Evolutionary conservation across 768 basidiomycete genomes (phyloP).

Genomic region (Guyanaporus albipodus): DNA sequence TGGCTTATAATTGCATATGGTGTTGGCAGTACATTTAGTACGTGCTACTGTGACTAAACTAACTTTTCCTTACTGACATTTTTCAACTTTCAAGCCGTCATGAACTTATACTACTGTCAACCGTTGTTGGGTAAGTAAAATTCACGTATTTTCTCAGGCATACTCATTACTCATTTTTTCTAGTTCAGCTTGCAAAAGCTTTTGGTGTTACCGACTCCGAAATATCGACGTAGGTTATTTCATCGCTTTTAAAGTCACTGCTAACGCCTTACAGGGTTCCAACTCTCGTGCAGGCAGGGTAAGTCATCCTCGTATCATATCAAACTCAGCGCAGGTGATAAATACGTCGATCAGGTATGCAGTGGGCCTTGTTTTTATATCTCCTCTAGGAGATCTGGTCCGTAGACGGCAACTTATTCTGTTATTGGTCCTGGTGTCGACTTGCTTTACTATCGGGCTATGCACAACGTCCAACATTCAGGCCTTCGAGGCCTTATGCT

Average conservation of each 20-base stretch:
- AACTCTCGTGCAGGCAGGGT: slow-evolving; percentile 65
- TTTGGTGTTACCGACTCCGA: slow-evolving; percentile 33
- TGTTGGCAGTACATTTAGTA: no score
- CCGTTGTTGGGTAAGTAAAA: slow-evolving; percentile 60
- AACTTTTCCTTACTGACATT: no score
- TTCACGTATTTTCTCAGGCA: no score
- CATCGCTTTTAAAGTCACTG: not conserved
- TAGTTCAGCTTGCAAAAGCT: slow-evolving; percentile 33
- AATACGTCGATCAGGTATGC: no score
- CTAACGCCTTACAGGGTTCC: slow-evolving; percentile 43
- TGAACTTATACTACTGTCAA: slow-evolving; percentile 81
- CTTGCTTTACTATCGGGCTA: slow-evolving; percentile 63
- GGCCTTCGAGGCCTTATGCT: slow-evolving; percentile 62
- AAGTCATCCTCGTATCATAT: no score
- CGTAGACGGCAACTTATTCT: slow-evolving; percentile 70
- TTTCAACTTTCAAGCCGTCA: no score
- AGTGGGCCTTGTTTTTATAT: slow-evolving; percentile 63
- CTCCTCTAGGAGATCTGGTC: slow-evolving; percentile 79
- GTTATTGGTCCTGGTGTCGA: slow-evolving; percentile 53
- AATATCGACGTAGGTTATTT: slow-evolving; percentile 25
- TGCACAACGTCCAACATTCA: slow-evolving; percentile 54
- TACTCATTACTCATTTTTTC: no score
- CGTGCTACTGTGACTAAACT: slow-evolving; percentile 51
- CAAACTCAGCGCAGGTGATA: no score
- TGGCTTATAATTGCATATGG: no score